Percentiles rank a stretch among this genome's conserved stretches.
Conservation (phyloP, 2,329 filamentous ascomycete species). For the Aspergillus sp. region DNA sequence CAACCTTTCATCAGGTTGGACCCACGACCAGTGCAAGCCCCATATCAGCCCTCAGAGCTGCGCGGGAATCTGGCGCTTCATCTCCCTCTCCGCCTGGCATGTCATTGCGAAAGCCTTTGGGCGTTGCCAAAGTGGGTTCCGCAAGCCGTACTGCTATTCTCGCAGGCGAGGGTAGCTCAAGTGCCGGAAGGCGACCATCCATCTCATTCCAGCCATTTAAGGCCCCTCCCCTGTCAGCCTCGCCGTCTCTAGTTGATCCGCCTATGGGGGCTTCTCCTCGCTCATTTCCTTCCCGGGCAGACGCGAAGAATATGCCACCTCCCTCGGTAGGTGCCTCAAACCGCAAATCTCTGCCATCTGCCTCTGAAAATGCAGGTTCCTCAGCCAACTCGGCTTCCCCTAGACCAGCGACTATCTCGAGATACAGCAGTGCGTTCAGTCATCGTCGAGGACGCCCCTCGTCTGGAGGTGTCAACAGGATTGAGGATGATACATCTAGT, state of each 20-base stretch:
- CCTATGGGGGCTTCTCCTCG: constrained; percentile 52
- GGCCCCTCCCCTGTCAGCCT: constrained; percentile 88
- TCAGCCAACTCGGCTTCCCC: constrained; percentile 73
- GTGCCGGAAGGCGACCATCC: constrained; percentile 67
- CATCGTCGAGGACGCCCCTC: constrained; percentile 78
- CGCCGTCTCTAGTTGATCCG: constrained; percentile 60
- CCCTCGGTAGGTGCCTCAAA: constrained; percentile 36
- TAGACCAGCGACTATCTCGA: constrained; percentile 70
- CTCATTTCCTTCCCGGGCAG: constrained; percentile 42
- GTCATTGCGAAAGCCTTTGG: constrained; percentile 49
- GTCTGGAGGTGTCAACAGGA: constrained; percentile 64
- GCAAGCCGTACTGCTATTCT: constrained; percentile 31
- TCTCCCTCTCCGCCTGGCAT: constrained; percentile 51
- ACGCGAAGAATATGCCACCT: constrained; percentile 39
- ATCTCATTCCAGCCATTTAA: constrained; percentile 96
- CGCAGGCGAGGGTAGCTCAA: constrained; percentile 49
- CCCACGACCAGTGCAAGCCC: constrained; percentile 77
- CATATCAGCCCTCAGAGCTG: constrained; percentile 75
- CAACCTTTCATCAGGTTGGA: constrained; percentile 79
- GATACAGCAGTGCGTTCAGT: constrained; percentile 92
- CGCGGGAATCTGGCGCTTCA: constrained; percentile 52
- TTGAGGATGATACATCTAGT: constrained; percentile 59
- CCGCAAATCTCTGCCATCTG: constrained; percentile 49
- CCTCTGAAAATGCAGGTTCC: constrained; percentile 60
- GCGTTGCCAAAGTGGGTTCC: constrained; percentile 32